Base-by-base conservation (phyloP, 306 rosid species). In the Albizia julibrissin region DNA sequence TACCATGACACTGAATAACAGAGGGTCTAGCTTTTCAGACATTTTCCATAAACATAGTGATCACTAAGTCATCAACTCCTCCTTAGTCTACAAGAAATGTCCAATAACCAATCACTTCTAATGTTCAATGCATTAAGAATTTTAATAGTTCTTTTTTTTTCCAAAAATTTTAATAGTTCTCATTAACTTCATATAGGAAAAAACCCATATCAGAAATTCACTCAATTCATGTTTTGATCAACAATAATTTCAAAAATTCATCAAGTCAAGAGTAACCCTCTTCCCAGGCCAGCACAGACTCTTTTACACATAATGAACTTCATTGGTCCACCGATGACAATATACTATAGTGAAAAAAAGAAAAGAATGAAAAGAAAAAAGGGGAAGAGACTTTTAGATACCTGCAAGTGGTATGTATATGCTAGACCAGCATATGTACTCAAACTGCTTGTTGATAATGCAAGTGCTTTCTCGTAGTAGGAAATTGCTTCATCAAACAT, bases 391-490 rank as follows among this genome's bases (percentile, higher is more conserved):
- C 47, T 22, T 50, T 56, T 34, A 24, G 43, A 44, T 86, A 92
- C 99, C 98, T 92, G 96, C 83, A 95, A 90, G 82, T 95, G 99
- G 79, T 89, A 91, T 62, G 98, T 88, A 87, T 95, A 95, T 54
- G 99, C 99, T 83, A 95, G 97, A 82, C 98, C 99, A 13, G 97
- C 94, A 88, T 95, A 95, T 79, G 96, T 92, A 87, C 98, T 93
- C 89, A 91, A 88, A 81, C 97, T 92, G 87, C 86, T 90, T 29
- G 97, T 86, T 77, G 98, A 91, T 65, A 95, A 86, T 66, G 93
- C 87, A 79, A 95, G 97, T 77, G 99, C 99, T 90, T 93, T 93
- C 83, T 92, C 99, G 37, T 93, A 95, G 85, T 86, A 89, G 40
- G 87, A 79, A 86, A 95, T 90, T 79, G 99, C 98, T 90, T 93